Evolutionary conservation across 305 asterid genomes (phyloP).

Genomic region (Caryopteris hybrid): DNA sequence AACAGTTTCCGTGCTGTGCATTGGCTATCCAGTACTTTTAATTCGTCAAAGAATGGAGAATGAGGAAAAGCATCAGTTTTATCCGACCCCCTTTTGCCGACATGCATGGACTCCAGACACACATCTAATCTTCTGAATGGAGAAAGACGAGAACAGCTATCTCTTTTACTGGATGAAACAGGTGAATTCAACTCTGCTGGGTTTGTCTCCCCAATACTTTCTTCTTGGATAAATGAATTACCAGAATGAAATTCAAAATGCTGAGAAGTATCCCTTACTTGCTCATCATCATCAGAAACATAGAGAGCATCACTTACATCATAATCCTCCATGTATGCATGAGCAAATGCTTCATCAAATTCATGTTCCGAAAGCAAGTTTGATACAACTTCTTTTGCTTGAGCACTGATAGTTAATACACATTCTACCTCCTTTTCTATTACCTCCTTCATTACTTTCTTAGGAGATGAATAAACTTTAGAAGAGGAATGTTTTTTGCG

Average conservation of each 20-base stretch:
- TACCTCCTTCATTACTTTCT: slow-evolving; percentile 29
- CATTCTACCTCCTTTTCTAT: slow-evolving; percentile 61
- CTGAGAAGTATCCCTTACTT: slow-evolving; percentile 14
- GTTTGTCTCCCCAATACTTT: slow-evolving; percentile 57
- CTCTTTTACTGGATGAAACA: slow-evolving; percentile 20
- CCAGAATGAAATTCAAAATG: slow-evolving; percentile 19
- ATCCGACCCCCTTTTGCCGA: slow-evolving; percentile 23
- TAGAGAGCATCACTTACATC: slow-evolving; percentile 30
- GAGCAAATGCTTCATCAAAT: slow-evolving; percentile 59
- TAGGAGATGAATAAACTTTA: slow-evolving; percentile 18
- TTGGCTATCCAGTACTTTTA: slow-evolving; percentile 25
- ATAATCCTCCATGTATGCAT: slow-evolving; percentile 56
- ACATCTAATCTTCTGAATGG: slow-evolving; percentile 20
- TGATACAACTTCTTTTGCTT: slow-evolving; percentile 63
- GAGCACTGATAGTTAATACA: slow-evolving; percentile 66
- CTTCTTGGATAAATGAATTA: slow-evolving; percentile 33
- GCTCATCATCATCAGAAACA: slow-evolving; percentile 28
- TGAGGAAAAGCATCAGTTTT: slow-evolving; percentile 7
- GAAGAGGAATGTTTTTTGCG: slow-evolving; percentile 9
- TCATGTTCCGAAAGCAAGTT: slow-evolving; percentile 44
- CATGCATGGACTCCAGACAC: slow-evolving; percentile 22
- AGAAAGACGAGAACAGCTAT: slow-evolving; percentile 21
- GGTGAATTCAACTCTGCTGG: slow-evolving; percentile 28
- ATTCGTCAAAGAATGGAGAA: slow-evolving; percentile 20
- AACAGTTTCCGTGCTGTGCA: slow-evolving; percentile 4